These are phyloP conservation scores for Eutrema japonicum DNA, from an alignment of 345 rosid species.

Conservation along the genomic window DNA sequence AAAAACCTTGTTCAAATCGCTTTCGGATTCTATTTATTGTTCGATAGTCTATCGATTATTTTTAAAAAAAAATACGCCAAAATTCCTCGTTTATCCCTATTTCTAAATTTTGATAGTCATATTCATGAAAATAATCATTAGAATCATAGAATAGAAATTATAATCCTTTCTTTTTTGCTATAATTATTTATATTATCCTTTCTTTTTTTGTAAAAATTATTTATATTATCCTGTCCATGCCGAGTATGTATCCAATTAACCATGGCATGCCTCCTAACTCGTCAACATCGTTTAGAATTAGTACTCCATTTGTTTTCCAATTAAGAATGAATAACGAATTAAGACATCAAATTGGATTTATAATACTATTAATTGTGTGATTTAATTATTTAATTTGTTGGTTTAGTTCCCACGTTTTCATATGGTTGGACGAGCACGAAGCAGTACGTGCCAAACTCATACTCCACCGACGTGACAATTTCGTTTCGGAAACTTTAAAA, in stretches of 20 bases:
- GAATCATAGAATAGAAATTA: background rate
- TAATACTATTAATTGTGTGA: no score
- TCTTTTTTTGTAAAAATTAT: background rate
- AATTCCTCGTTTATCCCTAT: no score
- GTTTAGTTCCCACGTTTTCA: slow-evolving; percentile 30
- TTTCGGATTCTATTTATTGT: no score
- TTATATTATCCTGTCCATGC: slow-evolving; percentile 28
- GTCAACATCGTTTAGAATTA: slow-evolving; percentile 23
- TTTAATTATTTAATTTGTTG: no score
- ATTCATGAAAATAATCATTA: slow-evolving; percentile 10
- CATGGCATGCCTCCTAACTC: slow-evolving; percentile 27
- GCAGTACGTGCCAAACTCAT: slow-evolving; percentile 35
- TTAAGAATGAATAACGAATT: background rate
- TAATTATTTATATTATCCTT: background rate
- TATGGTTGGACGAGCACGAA: slow-evolving; percentile 40
- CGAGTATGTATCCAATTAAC: slow-evolving; percentile 15
- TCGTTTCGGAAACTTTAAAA: background rate
- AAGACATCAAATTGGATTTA: background rate
- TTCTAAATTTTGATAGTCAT: no score
- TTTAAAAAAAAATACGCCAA: no score
- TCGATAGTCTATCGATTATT: no score
- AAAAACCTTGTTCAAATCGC: no score
- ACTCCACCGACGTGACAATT: slow-evolving; percentile 29
- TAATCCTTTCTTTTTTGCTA: no score
- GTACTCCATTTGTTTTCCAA: background rate